phyloP scores from a whole-genome alignment of 371 early-diverging fungal species.

The Rhizopus arrhizus region DNA sequence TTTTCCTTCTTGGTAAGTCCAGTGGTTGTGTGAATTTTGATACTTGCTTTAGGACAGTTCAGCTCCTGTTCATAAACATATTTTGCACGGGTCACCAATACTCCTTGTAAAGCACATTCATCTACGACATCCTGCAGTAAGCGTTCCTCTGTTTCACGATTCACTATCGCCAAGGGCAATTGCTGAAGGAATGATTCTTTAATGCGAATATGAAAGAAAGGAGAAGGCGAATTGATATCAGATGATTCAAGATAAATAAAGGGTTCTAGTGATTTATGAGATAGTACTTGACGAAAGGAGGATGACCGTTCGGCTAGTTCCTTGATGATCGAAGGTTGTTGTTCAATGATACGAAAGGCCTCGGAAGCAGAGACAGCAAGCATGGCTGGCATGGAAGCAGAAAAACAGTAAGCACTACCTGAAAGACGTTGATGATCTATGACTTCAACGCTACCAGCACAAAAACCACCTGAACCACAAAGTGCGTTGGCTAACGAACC shows the following conservation, averaged over 20 bases:
- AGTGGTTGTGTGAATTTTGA: constrained; percentile 79
- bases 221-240: constrained; percentile 52
- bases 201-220: constrained; percentile 72
- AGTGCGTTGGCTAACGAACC: constrained; percentile 90
- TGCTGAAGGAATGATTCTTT: constrained; percentile 47
- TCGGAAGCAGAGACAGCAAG: constrained; percentile 89
- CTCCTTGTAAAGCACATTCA: constrained; percentile 69
- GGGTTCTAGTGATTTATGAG: constrained; percentile 44
- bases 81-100: constrained; percentile 85
- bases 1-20: constrained; percentile 81
- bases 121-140: constrained; percentile 86
- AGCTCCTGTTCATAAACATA: constrained; percentile 88
- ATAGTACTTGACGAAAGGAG: constrained; percentile 37
- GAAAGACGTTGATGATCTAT: constrained; percentile 95
- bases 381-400: constrained; percentile 98
- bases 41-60: constrained; percentile 72
- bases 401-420: constrained; percentile 95
- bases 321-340: constrained; percentile 37
- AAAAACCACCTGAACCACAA: constrained; percentile 95
- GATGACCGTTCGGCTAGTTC: constrained; percentile 43
- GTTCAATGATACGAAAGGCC: constrained; percentile 72
- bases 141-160: constrained; percentile 62
- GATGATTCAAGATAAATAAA: constrained; percentile 55
- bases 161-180: constrained; percentile 30
- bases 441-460: constrained; percentile 84